Evolutionary conservation across 257 asterid species (phyloP), one percentile per base, ranked within the genome.

Genomic region (Misopates orontium): DNA sequence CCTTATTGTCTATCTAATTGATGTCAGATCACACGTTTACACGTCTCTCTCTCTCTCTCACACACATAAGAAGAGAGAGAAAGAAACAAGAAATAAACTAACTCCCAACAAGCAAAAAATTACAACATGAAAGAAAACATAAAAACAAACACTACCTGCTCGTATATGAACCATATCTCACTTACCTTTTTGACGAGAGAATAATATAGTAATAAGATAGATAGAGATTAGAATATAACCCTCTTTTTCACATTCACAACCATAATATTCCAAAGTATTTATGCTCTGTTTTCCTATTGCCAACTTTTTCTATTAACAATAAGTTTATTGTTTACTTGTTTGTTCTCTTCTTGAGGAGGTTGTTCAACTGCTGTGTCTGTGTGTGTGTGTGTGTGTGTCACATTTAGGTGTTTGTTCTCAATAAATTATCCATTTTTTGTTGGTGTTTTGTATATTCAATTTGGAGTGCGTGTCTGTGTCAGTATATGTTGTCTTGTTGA

Each of bases 21-120:
- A 71, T 24, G 25, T 49, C 45, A 22, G 67, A 73, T 71, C 64
- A 47, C 78, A 77, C 78, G 77, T 71, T 58, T 52, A 36, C 76
- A 78, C 73, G 72, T 64, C 25, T n/a, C 25, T 23, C 61, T 47
- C 44, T 22, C 52, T 59, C 76, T 48, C 71, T 17, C 48, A 11
- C 71, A 13, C 71, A 12, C 72, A 19, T 56, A 49, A 25, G 21
- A 17, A 39, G 64, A 31, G 22, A 22, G 42, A 41, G 49, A 57
- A 13, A 31, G 20, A 18, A 13, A 36, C 23, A 21, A 72, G 11
- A 55, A 71, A 54, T 47, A 51, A 67, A 58, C 75, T 57, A 53
- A 71, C 55, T 71, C 61, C 48, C 73, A 58, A 70, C 73, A 55
- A 59, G 64, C 19, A 8, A 50, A 64, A 42, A 28, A 28, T 28